Percentiles rank a stretch among this genome's conserved stretches.
Conservation (phyloP, 192 early-diverging fungal species). For the Borealophlyctis nickersoniae region DNA sequence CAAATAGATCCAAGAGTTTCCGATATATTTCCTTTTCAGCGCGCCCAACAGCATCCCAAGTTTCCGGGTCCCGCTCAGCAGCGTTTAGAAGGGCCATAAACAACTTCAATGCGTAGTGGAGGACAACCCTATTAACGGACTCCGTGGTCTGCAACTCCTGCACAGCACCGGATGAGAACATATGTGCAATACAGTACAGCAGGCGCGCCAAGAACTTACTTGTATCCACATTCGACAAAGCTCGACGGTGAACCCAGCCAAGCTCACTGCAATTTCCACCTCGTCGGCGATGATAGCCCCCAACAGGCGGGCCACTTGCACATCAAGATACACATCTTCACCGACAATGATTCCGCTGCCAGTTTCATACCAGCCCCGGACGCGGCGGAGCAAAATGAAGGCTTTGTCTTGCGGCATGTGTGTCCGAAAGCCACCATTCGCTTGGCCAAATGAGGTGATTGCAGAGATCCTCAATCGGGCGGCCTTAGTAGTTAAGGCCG, state of each 20-base stretch:
- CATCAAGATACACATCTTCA: not conserved
- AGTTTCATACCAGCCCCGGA: conserved; percentile 24
- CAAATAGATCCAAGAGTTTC: conserved; percentile 5
- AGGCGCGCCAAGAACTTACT: too few species aligned
- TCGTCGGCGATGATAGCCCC: conserved; percentile 11
- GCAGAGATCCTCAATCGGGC: not conserved
- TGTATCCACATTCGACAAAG: conserved; percentile 18
- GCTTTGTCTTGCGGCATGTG: not conserved
- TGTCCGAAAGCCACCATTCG: not conserved
- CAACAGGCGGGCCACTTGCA: conserved; percentile 24
- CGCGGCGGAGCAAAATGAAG: not conserved
- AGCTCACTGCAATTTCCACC: conserved; percentile 36
- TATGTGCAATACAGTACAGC: too few species aligned
- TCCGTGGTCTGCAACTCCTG: not conserved
- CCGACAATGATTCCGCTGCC: conserved; percentile 1
- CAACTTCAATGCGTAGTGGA: not conserved
- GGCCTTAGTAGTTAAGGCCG: too few species aligned
- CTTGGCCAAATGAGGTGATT: not conserved
- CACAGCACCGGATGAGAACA: too few species aligned
- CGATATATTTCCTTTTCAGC: not conserved
- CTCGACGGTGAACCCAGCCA: conserved; percentile 34
- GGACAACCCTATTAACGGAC: conserved; percentile 1
- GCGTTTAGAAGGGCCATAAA: conserved; percentile 5
- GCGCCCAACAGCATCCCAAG: conserved; percentile 3
- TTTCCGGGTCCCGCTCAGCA: conserved; percentile 1